phyloP scores from a whole-genome alignment of 2,329 filamentous ascomycete species.

The Nemania sp. region DNA sequence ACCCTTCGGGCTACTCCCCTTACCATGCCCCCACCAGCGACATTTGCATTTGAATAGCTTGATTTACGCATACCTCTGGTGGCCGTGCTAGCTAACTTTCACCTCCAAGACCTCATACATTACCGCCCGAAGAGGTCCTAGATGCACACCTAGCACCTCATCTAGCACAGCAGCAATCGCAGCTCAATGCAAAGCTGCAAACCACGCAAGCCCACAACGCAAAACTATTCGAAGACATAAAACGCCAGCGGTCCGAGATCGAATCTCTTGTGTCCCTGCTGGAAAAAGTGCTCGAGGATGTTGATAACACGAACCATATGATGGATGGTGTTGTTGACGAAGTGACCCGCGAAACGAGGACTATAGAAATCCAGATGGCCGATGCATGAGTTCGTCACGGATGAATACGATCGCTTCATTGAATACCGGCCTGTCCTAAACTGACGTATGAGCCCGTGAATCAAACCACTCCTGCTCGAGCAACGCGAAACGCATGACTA shows the following conservation, averaged over 20 bases:
- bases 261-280: slow-evolving; percentile 53
- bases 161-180: slow-evolving; percentile 55
- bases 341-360: slow-evolving; percentile 54
- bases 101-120: slow-evolving; percentile 53
- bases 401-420: neutral
- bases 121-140: slow-evolving; percentile 56
- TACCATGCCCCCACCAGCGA: neutral
- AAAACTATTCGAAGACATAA: slow-evolving; percentile 54
- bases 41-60: no score
- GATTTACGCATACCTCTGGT: no score
- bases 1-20: neutral
- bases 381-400: slow-evolving; percentile 16
- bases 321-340: slow-evolving; percentile 52
- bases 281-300: slow-evolving; percentile 57
- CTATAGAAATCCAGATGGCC: slow-evolving; percentile 47
- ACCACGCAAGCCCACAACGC: slow-evolving; percentile 62
- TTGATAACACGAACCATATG: slow-evolving; percentile 55
- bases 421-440: no score
- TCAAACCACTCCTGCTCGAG: no score
- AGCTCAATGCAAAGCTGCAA: slow-evolving; percentile 60
- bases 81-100: no score
- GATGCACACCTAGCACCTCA: slow-evolving; percentile 59
- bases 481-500: no score
- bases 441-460: no score
- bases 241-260: slow-evolving; percentile 58